Evolutionary conservation across 2,329 filamentous ascomycete species (phyloP), one percentile per base, ranked within the genome.

Genomic region (Alternaria solani): DNA sequence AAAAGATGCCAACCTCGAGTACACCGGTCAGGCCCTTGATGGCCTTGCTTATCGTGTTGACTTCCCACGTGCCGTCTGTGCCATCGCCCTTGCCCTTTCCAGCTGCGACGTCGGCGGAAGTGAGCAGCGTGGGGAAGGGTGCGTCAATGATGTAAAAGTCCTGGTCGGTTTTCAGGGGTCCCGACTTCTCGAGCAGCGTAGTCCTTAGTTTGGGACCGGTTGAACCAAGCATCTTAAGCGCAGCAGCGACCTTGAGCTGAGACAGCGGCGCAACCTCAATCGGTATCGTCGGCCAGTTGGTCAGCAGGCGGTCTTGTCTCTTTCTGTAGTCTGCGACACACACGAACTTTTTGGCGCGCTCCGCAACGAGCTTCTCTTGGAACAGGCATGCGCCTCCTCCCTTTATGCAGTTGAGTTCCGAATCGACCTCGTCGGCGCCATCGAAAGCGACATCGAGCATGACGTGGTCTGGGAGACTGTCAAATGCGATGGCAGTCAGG

Each of bases 351-450:
- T 88, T 91, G 4, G 93, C 90, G 51, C 91, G 87, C 61, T 92
- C 88, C 5, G 94, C 94, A 5, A 99, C 94, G 36, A 99, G 85
- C 83, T 99, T 99, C 82, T 99, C 95, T 80, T 98, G 95, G 82
- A 97, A 96, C 57, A 98, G 82, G 80, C 95, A 99, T n/a, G 93
- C 95, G 59, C 95, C 95, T 51, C 95, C 95, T 55, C 95, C 95
- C 83, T 98, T 98, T 83, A 99, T 98, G 75, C 94, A 93, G 80
- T 98, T 99, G 61, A 99, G 82, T 53, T 96, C 91, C 47, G 92
- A 89, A 76, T 99, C 95, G 32, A 99, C 93, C 82, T 99, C 95
- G 77, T 99, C 95, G 4, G 95, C 95, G 55, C 95, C 95, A 75
- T 99, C 95, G 76, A 99, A 99, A 51, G 91, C 92, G 18, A 98